Base-by-base conservation (phyloP, 257 asterid genomes). In the Gynochthodes officinalis region DNA sequence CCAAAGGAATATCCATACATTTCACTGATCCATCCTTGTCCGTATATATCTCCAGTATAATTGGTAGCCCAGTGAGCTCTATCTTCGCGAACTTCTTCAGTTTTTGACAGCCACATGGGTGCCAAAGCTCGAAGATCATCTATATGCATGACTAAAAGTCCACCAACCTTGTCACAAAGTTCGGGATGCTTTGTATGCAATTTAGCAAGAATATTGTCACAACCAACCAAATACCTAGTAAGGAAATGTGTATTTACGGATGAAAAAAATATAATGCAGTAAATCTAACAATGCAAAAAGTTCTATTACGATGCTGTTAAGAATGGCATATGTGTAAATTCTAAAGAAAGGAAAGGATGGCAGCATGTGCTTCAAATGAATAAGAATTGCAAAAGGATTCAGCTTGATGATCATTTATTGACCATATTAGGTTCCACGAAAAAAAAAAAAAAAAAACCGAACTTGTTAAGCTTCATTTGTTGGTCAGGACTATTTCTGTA, bases 1-100 rank as follows among this genome's bases (percentile, higher is more conserved):
- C 99, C 99, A 83, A 89, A 95, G 44, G 99, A 95, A 85, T 95
- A 95, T 37, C 99, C 99, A 78, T 90, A 91, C 99, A 95, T 95
- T 83, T 95, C 99, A 82, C 99, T 95, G 75, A 95, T 95, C 99
- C 99, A 95, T 57, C 99, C 98, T 7, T 89, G 73, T 18, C 81
- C 87, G 69, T 89, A 95, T 70, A 95, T 95, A 73, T 95, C 99
- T 68, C 99, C 99, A 37, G 98, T 95, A 82, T 88, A 88, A 74
- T 95, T 83, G 69, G 96, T 88, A 39, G 84, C 86, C 97, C 97
- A 94, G 44, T 94, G 99, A 73, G 81, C 93, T 83, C n/a, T 94
- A 77, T 94, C 99, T 13, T 69, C 92, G 66, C 97, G 78, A 58
- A 89, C 92, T 83, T 94, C 97, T 89, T 94, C 97, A 12, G 91